These are phyloP conservation scores for Jimgerdemannia flammicorona DNA, from an alignment of 192 early-diverging fungal species.

Conservation along the genomic window DNA sequence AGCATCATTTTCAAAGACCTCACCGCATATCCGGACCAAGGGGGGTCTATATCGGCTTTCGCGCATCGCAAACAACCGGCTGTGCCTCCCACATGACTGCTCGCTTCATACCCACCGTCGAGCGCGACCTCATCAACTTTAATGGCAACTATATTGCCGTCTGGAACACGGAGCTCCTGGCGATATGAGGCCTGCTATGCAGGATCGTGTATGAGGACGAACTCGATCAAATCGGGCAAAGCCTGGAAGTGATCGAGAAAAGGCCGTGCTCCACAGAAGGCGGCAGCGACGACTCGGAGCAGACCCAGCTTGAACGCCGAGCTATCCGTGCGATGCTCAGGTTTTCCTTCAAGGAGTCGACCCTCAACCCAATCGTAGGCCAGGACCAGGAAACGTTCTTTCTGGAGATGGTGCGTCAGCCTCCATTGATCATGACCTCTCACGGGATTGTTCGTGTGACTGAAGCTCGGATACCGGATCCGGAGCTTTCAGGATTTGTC, in stretches of 20 bases:
- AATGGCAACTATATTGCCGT: constrained; percentile 69
- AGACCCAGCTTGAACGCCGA: constrained; percentile 56
- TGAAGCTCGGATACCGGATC: constrained; percentile 59
- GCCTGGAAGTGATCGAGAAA: constrained; percentile 24
- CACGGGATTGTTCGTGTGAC: constrained; percentile 53
- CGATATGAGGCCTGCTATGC: constrained; percentile 65
- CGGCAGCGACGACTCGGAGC: constrained; percentile 20
- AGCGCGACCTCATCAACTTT: constrained; percentile 88
- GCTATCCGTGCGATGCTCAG: constrained; percentile 59
- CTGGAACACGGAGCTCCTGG: constrained; percentile 81
- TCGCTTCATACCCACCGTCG: constrained; percentile 88
- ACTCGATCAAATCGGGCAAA: constrained; percentile 48
- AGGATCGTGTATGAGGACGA: constrained; percentile 79
- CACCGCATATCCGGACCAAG: constrained; percentile 71
- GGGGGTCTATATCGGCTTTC: constrained; percentile 88
- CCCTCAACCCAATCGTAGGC: constrained; percentile 9
- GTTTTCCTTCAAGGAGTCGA: constrained; percentile 67
- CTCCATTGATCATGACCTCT: constrained; percentile 62
- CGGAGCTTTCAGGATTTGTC: constrained; percentile 53
- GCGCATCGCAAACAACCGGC: constrained; percentile 88
- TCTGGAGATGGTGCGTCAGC: constrained; percentile 35
- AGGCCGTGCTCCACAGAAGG: too few relatives aligned
- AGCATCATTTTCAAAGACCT: too few relatives aligned
- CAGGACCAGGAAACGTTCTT: constrained; percentile 37
- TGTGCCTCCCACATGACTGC: constrained; percentile 74